Percentiles rank a stretch among this genome's conserved stretches.
phyloP scores from a whole-genome alignment of 306 rosid genomes.

The Ormosia semicastrata region DNA sequence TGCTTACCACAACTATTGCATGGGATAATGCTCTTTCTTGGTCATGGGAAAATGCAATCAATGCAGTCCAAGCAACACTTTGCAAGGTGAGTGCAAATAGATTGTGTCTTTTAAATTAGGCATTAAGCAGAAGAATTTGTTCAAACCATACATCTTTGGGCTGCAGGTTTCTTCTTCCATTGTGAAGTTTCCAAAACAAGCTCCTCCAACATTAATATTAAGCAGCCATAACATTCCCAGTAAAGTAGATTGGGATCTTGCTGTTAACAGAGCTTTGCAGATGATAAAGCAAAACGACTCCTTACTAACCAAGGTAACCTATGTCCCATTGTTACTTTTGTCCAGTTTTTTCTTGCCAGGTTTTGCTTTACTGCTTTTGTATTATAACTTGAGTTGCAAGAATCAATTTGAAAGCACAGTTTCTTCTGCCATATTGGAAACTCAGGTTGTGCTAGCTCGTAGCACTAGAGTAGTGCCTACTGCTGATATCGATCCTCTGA shows the following conservation, averaged over 20 bases:
- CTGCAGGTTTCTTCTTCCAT: conserved; percentile 71
- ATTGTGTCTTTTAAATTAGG: background rate
- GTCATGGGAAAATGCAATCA: conserved; percentile 66
- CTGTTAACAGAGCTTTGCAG: conserved; percentile 71
- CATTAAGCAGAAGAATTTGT: background rate
- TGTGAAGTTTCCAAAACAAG: conserved; percentile 51
- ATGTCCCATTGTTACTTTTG: conserved; percentile 8
- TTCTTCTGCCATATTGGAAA: conserved; percentile 24
- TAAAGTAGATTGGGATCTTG: conserved; percentile 65
- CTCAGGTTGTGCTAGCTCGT: conserved; percentile 92
- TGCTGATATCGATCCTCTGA: conserved; percentile 65
- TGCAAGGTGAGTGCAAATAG: conserved; percentile 48
- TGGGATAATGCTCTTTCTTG: conserved; percentile 85
- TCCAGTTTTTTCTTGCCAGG: background rate
- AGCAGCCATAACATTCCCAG: conserved; percentile 65
- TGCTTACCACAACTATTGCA: conserved; percentile 81
- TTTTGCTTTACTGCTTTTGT: background rate
- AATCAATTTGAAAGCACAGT: conserved; percentile 19
- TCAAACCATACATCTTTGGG: conserved; percentile 6
- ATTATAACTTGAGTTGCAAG: conserved; percentile 1
- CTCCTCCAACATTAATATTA: conserved; percentile 55
- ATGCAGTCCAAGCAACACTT: conserved; percentile 64
- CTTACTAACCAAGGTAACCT: conserved; percentile 57
- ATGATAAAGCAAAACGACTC: conserved; percentile 62
- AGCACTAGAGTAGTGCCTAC: conserved; percentile 82